Conservation (phyloP, 306 rosid species). For the Castanospermum australe region DNA sequence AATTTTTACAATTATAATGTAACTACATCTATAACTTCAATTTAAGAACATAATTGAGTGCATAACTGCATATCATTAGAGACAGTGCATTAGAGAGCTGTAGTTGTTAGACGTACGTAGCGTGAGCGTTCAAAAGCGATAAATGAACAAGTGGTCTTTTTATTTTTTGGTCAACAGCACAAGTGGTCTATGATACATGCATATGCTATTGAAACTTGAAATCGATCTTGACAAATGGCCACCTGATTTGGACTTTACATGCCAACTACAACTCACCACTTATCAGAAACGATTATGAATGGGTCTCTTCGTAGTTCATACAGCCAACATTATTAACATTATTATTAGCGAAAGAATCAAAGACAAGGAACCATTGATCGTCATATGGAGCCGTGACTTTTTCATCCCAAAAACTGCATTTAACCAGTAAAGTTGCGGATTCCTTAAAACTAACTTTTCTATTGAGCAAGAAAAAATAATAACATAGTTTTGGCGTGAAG, state of each 20-base stretch:
- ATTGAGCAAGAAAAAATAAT: background rate
- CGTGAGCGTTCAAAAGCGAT: background rate
- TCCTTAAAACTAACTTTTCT: background rate
- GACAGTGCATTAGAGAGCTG: background rate
- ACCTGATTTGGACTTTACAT: conserved; percentile 3
- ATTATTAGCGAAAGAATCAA: background rate
- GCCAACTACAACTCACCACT: background rate
- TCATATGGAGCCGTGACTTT: background rate
- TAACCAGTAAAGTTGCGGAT: background rate
- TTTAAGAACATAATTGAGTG: no score
- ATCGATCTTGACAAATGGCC: conserved; percentile 12
- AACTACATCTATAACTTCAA: no score
- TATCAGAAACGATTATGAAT: background rate
- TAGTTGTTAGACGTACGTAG: background rate
- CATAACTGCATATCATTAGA: no score
- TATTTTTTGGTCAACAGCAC: no score
- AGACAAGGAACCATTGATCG: background rate
- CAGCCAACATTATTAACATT: background rate
- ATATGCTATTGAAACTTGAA: conserved; percentile 10
- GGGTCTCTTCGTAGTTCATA: background rate
- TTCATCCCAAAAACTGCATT: background rate
- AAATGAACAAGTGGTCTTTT: no score
- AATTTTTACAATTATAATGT: no score
- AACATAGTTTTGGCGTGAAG: background rate
- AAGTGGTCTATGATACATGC: background rate